Evolutionary conservation across 805 yeast genomes (phyloP), one percentile per base, ranked within the genome.

Genomic region (Cyberlindnera mississippiensis): DNA sequence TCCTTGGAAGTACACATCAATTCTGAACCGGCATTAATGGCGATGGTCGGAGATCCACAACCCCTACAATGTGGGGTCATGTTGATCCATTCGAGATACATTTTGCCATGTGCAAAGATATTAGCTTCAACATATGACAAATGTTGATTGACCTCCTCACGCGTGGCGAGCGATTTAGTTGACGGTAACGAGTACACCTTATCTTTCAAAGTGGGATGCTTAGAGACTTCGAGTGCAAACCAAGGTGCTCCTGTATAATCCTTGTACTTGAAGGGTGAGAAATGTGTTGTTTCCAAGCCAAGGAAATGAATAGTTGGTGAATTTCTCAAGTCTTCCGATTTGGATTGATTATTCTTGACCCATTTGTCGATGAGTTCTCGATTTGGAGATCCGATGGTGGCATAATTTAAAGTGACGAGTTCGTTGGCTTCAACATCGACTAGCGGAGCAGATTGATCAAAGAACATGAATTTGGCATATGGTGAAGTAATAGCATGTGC

Each of bases 61-160:
- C 93, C 91, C 6, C 91, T 90, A 59, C 98, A 91, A 62, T 73
- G 83, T 43, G 71, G 69, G 55, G 84, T 85, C 39, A 87, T 77
- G 40, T 65, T 61, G 35, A 85, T 68, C 96, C 97, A 91, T 61
- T 90, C 96, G 40, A 89, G 56, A 57, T 80, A 85, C 80, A 85
- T 87, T 44, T 82, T 78, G 0, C 86, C 91, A 56, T 90, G 93
- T 3, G 95, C 82, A 49, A 77, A 82, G 17, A 88, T 58, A 3
- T 87, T 77, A 0, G 88, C 83, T 38, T 82, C 84, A 13, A 42
- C 46, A 35, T 61, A 61, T 4, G 49, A 31, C 33, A 64, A 34
- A 7, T 50, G 47, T 30, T 57, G 49, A 22, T 57, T 45, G 12
- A 51, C 44, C 14, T 42, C 43, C 41, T 53, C 60, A 38, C 59